phyloP scores from a whole-genome alignment of 176 grass and related monocot species.

The Triticum dicoccoides region DNA sequence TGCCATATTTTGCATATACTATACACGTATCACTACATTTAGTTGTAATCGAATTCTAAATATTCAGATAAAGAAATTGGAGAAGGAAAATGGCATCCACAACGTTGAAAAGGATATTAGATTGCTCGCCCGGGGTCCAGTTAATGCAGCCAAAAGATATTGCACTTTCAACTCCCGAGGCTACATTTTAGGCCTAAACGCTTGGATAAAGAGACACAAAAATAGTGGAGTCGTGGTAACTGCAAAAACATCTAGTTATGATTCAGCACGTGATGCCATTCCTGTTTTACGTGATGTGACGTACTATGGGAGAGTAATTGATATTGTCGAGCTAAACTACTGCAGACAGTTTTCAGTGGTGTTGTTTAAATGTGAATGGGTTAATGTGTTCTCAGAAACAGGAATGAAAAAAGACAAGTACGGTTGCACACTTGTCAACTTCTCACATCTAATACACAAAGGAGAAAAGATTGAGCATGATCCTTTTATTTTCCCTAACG shows the following conservation, averaged over 20 bases:
- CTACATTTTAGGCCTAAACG: neutral
- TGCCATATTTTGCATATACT: too few relatives aligned
- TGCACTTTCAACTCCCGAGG: neutral
- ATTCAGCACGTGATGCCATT: neutral
- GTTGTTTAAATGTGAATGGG: slow-evolving; percentile 32
- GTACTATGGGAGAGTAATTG: slow-evolving; percentile 14
- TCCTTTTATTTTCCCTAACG: slow-evolving; percentile 19
- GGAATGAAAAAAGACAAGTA: neutral
- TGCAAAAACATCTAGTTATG: neutral
- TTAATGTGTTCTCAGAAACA: neutral
- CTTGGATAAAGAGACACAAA: neutral
- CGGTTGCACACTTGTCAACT: too few relatives aligned
- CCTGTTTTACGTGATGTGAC: neutral
- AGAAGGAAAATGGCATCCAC: too few relatives aligned
- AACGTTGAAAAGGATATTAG: too few relatives aligned
- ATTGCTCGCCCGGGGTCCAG: too few relatives aligned
- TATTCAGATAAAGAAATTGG: too few relatives aligned
- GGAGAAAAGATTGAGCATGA: neutral
- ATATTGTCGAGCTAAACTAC: slow-evolving; percentile 21
- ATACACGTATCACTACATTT: too few relatives aligned
- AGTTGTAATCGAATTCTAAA: too few relatives aligned
- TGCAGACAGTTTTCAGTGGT: neutral
- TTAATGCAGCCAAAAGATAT: too few relatives aligned
- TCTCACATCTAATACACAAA: too few relatives aligned
- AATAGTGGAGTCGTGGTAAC: slow-evolving; percentile 11